phyloP scores from a whole-genome alignment of 352 stramenopile genomes.

The Phytophthora aleatoria region DNA sequence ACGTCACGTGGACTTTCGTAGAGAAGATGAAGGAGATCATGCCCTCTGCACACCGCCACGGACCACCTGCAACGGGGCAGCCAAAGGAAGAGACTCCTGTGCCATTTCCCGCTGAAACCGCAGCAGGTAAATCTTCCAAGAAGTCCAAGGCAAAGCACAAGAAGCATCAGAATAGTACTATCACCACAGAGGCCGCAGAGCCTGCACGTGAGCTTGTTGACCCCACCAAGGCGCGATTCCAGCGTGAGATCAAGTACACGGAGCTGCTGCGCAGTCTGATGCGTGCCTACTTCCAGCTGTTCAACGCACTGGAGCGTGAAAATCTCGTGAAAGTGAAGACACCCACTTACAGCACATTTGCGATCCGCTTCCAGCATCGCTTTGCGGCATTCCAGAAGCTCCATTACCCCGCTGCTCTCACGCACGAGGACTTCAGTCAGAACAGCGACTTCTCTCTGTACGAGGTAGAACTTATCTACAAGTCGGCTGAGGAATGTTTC shows the following conservation, averaged over 20 bases:
- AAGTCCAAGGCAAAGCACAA: conserved; percentile 48
- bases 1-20: conserved; percentile 79
- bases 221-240: conserved; percentile 59
- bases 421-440: conserved; percentile 70
- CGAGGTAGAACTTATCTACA: conserved; percentile 76
- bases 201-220: conserved; percentile 35
- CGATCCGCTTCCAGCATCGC: conserved; percentile 80
- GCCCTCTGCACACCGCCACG: conserved; percentile 25
- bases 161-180: conserved; percentile 31
- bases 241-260: conserved; percentile 79
- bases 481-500: conserved; percentile 87
- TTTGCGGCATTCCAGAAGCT: conserved; percentile 79
- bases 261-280: conserved; percentile 77
- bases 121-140: conserved; percentile 38
- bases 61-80: conserved; percentile 7
- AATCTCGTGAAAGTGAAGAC: conserved; percentile 48
- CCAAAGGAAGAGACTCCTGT: conserved; percentile 15
- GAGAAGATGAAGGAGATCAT: conserved; percentile 84
- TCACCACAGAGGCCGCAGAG: conserved; percentile 5
- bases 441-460: conserved; percentile 86
- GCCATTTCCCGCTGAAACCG: conserved; percentile 9
- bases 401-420: conserved; percentile 70
- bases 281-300: conserved; percentile 84
- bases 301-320: conserved; percentile 74
- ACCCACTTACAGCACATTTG: conserved; percentile 62